Base-by-base conservation (phyloP, 768 basidiomycete genomes). In the Postia placenta region DNA sequence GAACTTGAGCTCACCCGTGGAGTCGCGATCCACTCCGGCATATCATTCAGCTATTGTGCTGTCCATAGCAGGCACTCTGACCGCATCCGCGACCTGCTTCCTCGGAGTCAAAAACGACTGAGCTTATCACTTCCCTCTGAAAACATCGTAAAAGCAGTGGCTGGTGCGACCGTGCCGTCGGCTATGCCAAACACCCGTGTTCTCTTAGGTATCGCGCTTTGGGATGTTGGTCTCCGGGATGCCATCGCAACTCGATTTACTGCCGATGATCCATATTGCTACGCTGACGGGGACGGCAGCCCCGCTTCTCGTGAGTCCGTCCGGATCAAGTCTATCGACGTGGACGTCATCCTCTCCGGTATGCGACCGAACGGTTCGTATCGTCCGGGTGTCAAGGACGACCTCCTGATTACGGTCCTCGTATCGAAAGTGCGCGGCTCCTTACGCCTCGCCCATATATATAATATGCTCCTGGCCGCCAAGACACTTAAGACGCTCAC, bases 1-100 rank as follows among this genome's bases (percentile, higher is more conserved):
- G 74, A 76, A 33, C 64, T 78, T 47, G 79, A 79, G 39, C 69
- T 88, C 11, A 83, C 80, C 2, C 78, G 89, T 24, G 91, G 91
- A 3, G 64, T 88, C 48, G 80, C 82, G 2, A 58, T 82, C 24
- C 75, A 67, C 20, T 79, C 76, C 0, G 70, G 79, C 2, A 37
- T 81, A 5, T 74, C 77, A 2, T 40, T 80, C 6, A 73, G 80
- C 48, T 83, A 83, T 58, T 79, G 77, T 56, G 75, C 74, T 25
- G 56, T 85, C 30, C 71, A 66, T 9, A 40, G 49, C 6, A 30
- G n/a, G 56, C 61, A 60, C 27, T 42, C 42, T 30, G 37, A 38
- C 1, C 26, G 51, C 14, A 48, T 67, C 28, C 62, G 66, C 26
- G 58, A 67, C 28, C 54, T 69, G 14, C 59, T 65, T 14, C 53